Conservation (phyloP, 2,329 filamentous ascomycete species). For the Exophiala phaeomuriformis region DNA sequence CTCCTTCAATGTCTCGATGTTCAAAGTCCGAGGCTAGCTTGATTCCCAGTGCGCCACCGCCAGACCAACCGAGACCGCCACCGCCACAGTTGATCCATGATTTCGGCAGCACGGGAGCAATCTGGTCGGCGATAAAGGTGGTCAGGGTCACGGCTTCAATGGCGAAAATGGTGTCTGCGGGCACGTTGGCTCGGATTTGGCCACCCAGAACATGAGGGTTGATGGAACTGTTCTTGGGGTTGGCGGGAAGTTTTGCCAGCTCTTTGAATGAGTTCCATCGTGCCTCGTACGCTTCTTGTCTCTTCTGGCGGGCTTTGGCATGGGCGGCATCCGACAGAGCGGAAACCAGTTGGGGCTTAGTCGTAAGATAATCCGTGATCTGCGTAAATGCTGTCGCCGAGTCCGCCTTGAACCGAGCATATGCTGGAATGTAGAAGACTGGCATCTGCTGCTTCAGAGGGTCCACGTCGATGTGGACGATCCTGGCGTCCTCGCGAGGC, state of each 20-base stretch:
- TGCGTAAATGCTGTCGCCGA: constrained; percentile 60
- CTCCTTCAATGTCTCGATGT: constrained; percentile 35
- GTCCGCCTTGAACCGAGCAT: constrained; percentile 61
- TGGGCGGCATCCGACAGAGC: constrained; percentile 34
- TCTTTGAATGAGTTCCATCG: constrained; percentile 54
- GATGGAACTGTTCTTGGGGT: constrained; percentile 52
- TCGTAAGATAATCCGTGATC: constrained; percentile 54
- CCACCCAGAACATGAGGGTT: constrained; percentile 53
- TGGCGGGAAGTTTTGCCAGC: constrained; percentile 46
- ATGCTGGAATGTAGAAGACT: constrained; percentile 62
- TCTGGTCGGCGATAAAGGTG: constrained; percentile 59
- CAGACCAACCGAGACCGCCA: constrained; percentile 73
- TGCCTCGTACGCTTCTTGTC: constrained; percentile 51
- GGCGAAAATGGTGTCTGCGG: constrained; percentile 63
- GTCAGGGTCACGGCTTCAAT: constrained; percentile 73
- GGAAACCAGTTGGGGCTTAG: constrained; percentile 39
- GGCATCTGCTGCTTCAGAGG: constrained; percentile 67
- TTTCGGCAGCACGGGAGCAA: constrained; percentile 60
- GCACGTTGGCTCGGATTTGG: constrained; percentile 51
- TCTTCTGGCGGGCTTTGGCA: constrained; percentile 28
- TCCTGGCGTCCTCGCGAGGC: constrained; percentile 49
- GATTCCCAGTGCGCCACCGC: constrained; percentile 66
- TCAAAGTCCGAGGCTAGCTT: constrained; percentile 59
- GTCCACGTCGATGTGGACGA: constrained; percentile 61
- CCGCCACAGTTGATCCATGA: constrained; percentile 77